Percentiles rank a stretch among this genome's conserved stretches.
These are phyloP conservation scores for Vishniacozyma victoriae DNA, from an alignment of 768 basidiomycete species.

Conservation along the genomic window DNA sequence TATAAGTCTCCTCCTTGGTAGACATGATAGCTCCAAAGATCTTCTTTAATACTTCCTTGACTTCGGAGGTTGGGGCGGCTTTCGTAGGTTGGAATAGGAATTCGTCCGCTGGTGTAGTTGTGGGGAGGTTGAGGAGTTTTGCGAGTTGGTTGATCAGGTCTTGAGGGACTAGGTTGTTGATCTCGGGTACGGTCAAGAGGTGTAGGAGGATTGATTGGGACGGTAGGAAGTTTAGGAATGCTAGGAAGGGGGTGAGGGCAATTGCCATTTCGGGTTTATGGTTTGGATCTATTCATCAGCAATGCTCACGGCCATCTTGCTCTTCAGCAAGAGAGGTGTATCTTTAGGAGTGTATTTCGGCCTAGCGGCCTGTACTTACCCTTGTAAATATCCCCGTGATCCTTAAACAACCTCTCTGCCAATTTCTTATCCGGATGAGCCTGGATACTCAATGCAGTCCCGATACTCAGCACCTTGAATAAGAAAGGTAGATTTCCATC, in stretches of 20 bases:
- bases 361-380: constrained; percentile 52
- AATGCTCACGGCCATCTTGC: neutral
- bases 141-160: constrained; percentile 50
- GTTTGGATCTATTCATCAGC: constrained; percentile 62
- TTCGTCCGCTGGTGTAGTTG: constrained; percentile 47
- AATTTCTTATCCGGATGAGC: constrained; percentile 83
- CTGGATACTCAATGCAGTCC: constrained; percentile 85
- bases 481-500: constrained; percentile 79
- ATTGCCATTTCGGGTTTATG: constrained; percentile 99
- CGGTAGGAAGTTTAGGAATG: constrained; percentile 89
- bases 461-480: constrained; percentile 85
- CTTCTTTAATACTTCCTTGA: constrained; percentile 61
- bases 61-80: constrained; percentile 47
- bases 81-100: constrained; percentile 22
- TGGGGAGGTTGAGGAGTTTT: constrained; percentile 54
- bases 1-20: constrained; percentile 52
- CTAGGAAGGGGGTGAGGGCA: constrained; percentile 82
- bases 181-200: constrained; percentile 67
- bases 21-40: constrained; percentile 85
- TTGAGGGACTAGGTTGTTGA: constrained; percentile 62
- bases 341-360: neutral
- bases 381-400: constrained; percentile 80
- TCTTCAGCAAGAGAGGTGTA: neutral
- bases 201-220: constrained; percentile 63
- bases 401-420: constrained; percentile 62